These are phyloP conservation scores for Calonectria pseudoreteaudii DNA, from an alignment of 2,329 filamentous ascomycete genomes.

Conservation along the genomic window DNA sequence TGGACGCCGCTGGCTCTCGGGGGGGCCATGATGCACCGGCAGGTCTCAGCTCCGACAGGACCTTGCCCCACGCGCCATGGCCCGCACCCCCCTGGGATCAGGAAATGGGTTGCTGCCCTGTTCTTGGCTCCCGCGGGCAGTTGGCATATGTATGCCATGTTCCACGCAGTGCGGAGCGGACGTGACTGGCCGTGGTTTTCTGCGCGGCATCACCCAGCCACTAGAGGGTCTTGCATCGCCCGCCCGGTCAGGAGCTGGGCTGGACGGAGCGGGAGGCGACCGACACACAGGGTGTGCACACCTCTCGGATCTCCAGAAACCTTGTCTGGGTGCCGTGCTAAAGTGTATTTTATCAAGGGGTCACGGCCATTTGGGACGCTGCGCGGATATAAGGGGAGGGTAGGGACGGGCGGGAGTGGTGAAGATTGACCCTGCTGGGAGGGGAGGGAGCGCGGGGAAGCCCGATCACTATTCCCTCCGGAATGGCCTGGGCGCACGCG, in stretches of 20 bases:
- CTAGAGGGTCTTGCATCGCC: not conserved
- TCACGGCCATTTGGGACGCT: not conserved
- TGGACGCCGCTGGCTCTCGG: slow-evolving; percentile 7
- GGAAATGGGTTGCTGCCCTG: slow-evolving; percentile 3
- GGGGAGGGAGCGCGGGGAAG: slow-evolving; percentile 23
- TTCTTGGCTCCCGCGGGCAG: slow-evolving; percentile 12
- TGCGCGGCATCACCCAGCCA: slow-evolving; percentile 4
- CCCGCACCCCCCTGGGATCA: not conserved
- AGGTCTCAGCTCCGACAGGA: slow-evolving; percentile 17
- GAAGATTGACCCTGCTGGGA: not conserved
- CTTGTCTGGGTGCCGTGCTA: not conserved
- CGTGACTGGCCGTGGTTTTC: not conserved
- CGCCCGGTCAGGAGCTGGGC: not conserved
- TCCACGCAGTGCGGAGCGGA: slow-evolving; percentile 10
- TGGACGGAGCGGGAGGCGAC: not conserved
- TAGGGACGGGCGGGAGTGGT: not conserved
- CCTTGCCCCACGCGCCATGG: slow-evolving; percentile 9
- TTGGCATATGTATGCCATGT: slow-evolving; percentile 5
- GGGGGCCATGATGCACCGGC: slow-evolving; percentile 5
- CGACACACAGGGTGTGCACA: not conserved
- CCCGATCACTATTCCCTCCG: slow-evolving; percentile 29
- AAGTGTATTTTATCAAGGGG: not conserved
- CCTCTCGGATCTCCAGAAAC: slow-evolving; percentile 1
- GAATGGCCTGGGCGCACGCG: slow-evolving; percentile 20
- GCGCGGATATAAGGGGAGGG: not conserved